Base-by-base conservation (phyloP, 192 early-diverging fungal genomes). In the Mortierella alpina region DNA sequence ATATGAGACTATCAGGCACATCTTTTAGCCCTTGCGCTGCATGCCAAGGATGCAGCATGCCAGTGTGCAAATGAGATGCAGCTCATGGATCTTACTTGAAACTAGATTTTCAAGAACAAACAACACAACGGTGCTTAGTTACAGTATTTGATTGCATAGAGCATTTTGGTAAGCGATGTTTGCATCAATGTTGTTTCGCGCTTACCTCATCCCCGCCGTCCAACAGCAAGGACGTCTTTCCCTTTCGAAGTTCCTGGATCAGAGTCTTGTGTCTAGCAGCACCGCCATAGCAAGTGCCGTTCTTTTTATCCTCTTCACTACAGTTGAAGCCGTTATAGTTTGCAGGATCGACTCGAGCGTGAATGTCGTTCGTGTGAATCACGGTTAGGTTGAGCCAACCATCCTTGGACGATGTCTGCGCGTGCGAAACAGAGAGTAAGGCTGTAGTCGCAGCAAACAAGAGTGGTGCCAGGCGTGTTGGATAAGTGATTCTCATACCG, bases 181-280 rank as follows among this genome's bases (percentile, higher is more conserved):
- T 31, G 31, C 31, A 31, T 31, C 23, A 8, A n/a, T 1, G 8
- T 18, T 55, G 1, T 8, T 20, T 8, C 11, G 8, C 17, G n/a
- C n/a, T 55, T 48, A 82, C 65, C 59, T 92, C 85, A 83, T 94
- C 93, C 44, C 91, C 92, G 40, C 86, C 92, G 67, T 95, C 90
- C 40, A 95, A 66, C 11, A 93, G 70, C 45, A 92, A 61, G 1
- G 77, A 72, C 7, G 74, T 56, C 72, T 77, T 85, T 20, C 84
- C 74, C 18, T 70, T 66, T 18, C 88, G 82, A 53, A 89, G 68
- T 52, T 77, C 51, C 54, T 90, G 69, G 58, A 91, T 82, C 0
- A 87, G 61, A 40, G 84, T 85, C 71, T 86, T 86, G 58, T 91
- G 82, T 39, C 91, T 77, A 3, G 91, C 88, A 15, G 82, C 83